These are phyloP conservation scores for Fusarium xyrophilum DNA, from an alignment of 2,329 filamentous ascomycete species.

Conservation along the genomic window DNA sequence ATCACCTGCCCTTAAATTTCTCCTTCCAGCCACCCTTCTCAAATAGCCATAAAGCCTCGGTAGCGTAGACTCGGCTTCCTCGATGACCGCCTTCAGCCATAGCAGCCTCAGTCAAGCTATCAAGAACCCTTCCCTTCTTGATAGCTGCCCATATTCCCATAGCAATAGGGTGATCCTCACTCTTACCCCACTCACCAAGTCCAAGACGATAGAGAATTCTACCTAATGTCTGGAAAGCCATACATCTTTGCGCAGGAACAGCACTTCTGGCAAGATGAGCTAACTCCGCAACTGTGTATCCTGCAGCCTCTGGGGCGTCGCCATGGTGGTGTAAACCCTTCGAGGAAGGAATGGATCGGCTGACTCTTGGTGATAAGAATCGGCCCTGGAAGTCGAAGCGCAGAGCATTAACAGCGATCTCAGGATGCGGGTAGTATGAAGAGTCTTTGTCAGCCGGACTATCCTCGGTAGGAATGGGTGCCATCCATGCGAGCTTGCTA, in stretches of 20 bases:
- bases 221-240: slow-evolving; percentile 91
- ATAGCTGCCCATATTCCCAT: slow-evolving; percentile 84
- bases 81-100: slow-evolving; percentile 73
- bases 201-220: slow-evolving; percentile 85
- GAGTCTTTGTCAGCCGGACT: slow-evolving; percentile 72
- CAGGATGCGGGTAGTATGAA: slow-evolving; percentile 81
- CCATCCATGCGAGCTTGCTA: slow-evolving; percentile 88
- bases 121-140: slow-evolving; percentile 77
- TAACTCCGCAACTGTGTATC: slow-evolving; percentile 90
- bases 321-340: slow-evolving; percentile 93
- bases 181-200: slow-evolving; percentile 70
- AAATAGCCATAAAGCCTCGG: slow-evolving; percentile 87
- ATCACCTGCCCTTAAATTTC: slow-evolving; percentile 63
- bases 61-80: slow-evolving; percentile 82
- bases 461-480: slow-evolving; percentile 69
- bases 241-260: slow-evolving; percentile 85
- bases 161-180: slow-evolving; percentile 65
- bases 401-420: slow-evolving; percentile 76
- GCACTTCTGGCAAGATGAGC: slow-evolving; percentile 80
- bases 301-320: slow-evolving; percentile 88
- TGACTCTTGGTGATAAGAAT: slow-evolving; percentile 77
- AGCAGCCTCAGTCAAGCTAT: slow-evolving; percentile 79
- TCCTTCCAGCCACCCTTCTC: slow-evolving; percentile 75
- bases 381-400: slow-evolving; percentile 88
- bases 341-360: slow-evolving; percentile 75